Conservation (phyloP, 2,329 filamentous ascomycete species). For the Cercospora zeina region DNA sequence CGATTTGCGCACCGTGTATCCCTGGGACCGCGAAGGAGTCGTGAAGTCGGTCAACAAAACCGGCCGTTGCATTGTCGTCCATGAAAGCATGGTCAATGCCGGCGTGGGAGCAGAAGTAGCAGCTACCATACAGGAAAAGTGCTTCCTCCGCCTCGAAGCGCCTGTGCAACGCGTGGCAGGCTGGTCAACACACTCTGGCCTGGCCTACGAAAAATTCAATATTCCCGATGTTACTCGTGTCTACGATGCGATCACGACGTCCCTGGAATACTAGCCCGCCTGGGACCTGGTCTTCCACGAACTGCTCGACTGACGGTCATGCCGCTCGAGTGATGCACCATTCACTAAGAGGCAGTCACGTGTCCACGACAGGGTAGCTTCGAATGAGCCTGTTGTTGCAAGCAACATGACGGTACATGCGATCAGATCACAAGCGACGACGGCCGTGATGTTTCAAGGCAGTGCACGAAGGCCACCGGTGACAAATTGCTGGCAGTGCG, state of each 20-base stretch:
- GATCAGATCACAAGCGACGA: too few species aligned
- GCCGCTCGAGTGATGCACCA: background rate
- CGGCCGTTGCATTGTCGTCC: slow-evolving; percentile 80
- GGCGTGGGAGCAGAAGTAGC: slow-evolving; percentile 88
- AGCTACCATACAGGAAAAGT: slow-evolving; percentile 82
- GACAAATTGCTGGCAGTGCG: background rate
- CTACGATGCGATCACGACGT: slow-evolving; percentile 53
- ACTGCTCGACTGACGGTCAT: background rate
- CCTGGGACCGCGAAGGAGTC: slow-evolving; percentile 83
- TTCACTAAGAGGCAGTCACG: too few species aligned
- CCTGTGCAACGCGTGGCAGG: slow-evolving; percentile 82
- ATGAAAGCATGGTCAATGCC: slow-evolving; percentile 88
- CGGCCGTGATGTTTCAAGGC: too few species aligned
- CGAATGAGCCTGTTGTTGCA: too few species aligned
- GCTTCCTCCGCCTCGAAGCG: slow-evolving; percentile 80
- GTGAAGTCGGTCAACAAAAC: slow-evolving; percentile 84
- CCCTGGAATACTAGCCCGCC: slow-evolving; percentile 46
- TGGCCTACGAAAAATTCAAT: slow-evolving; percentile 70
- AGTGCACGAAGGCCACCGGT: background rate
- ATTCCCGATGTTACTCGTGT: slow-evolving; percentile 78
- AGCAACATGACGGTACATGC: too few species aligned
- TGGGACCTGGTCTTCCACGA: too few species aligned
- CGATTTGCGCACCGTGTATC: slow-evolving; percentile 83
- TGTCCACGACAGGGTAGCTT: too few species aligned
- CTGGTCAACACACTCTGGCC: slow-evolving; percentile 81